Conservation (phyloP, 169 alveolate genomes). For the Eimeria acervulina region DNA sequence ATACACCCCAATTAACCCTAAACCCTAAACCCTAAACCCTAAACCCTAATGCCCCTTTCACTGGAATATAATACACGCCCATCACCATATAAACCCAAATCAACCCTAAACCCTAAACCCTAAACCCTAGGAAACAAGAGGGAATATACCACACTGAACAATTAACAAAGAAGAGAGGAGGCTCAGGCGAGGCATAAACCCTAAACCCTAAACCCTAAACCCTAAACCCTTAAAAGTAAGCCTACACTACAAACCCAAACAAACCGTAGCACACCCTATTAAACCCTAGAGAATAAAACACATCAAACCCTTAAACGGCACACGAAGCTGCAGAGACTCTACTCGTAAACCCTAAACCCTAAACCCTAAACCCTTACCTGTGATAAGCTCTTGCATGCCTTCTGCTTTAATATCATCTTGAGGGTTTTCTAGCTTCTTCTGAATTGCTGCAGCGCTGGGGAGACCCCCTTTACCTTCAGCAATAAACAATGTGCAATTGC, state of each 20-base stretch:
- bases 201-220: slow-evolving; percentile 31
- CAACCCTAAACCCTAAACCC: slow-evolving; percentile 30
- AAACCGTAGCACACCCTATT: slow-evolving; percentile 20
- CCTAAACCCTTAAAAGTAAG: background rate
- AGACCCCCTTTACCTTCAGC: slow-evolving; percentile 23
- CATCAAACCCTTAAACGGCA: background rate
- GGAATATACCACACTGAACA: no score
- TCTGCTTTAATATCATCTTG: slow-evolving; percentile 36
- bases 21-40: no score
- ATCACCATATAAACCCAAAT: no score
- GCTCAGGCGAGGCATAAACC: no score
- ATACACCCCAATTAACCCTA: no score
- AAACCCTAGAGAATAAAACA: slow-evolving; percentile 27
- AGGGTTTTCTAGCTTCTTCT: slow-evolving; percentile 55
- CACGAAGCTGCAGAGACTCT: no score
- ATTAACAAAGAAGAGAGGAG: no score
- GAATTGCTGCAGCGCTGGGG: slow-evolving; percentile 71
- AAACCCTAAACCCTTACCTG: background rate
- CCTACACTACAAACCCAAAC: background rate
- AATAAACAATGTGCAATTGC: slow-evolving; percentile 61
- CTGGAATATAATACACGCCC: no score
- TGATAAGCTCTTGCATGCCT: slow-evolving; percentile 62
- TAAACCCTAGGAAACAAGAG: no score
- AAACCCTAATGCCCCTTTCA: no score
- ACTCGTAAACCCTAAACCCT: background rate